These are phyloP conservation scores for Pyrus hybrid DNA, from an alignment of 331 rosid species.

Conservation along the genomic window DNA sequence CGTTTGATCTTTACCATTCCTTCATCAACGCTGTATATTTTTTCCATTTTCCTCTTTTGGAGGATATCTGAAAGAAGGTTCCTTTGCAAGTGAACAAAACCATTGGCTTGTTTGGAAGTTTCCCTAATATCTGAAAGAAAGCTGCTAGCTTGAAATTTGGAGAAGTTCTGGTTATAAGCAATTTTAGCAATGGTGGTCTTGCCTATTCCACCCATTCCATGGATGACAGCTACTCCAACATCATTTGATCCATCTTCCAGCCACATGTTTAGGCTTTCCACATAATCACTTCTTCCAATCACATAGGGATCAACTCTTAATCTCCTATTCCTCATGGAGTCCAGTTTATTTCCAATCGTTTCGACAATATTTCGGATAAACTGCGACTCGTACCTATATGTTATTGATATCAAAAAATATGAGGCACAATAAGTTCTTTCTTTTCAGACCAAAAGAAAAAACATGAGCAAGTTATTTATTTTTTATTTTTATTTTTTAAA, in stretches of 20 bases:
- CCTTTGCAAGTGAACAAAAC: background rate
- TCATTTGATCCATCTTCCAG: background rate
- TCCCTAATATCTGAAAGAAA: background rate
- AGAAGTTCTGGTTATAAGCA: background rate
- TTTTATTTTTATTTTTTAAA: too few species aligned
- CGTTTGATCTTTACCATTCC: background rate
- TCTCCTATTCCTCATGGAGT: background rate
- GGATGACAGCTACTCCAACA: background rate
- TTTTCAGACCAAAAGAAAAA: background rate
- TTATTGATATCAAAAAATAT: background rate
- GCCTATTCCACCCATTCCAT: conserved; percentile 5
- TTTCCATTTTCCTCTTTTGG: background rate
- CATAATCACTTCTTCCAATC: background rate
- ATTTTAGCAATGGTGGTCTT: conserved; percentile 6
- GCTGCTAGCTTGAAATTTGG: background rate
- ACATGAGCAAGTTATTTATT: background rate
- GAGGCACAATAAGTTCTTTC: too few species aligned
- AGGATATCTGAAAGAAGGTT: background rate
- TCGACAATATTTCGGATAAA: background rate
- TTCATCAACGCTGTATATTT: background rate
- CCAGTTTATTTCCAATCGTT: background rate
- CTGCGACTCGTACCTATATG: background rate
- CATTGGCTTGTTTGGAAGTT: background rate
- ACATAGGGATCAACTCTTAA: background rate
- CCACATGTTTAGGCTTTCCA: background rate